Conservation (phyloP, 768 basidiomycete species). For the Hirschioporus abietinus region DNA sequence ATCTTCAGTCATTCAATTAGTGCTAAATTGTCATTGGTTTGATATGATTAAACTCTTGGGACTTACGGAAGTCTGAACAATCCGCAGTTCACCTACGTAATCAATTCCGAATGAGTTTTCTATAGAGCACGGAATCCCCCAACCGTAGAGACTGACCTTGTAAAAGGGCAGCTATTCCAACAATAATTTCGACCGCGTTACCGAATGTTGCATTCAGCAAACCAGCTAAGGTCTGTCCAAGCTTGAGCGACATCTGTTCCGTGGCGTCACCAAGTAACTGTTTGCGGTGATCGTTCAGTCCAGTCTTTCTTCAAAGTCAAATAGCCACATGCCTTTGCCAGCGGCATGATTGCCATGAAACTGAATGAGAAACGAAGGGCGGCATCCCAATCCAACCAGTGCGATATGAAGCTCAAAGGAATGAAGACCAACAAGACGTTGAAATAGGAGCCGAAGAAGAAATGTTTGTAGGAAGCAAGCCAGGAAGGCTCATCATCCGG, state of each 20-base stretch:
- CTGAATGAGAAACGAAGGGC: constrained; percentile 68
- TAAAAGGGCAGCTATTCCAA: constrained; percentile 77
- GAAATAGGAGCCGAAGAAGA: constrained; percentile 61
- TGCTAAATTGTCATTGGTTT: background rate
- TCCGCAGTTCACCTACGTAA: constrained; percentile 63
- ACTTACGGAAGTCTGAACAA: constrained; percentile 86
- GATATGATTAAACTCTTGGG: background rate
- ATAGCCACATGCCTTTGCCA: constrained; percentile 59
- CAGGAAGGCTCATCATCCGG: constrained; percentile 62
- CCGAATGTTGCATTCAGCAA: constrained; percentile 82
- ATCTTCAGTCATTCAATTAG: constrained; percentile 39
- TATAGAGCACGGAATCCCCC: background rate
- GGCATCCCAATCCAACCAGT: constrained; percentile 70
- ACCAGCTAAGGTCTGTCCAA: constrained; percentile 84
- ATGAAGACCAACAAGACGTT: constrained; percentile 78
- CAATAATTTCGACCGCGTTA: constrained; percentile 85
- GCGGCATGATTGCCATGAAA: constrained; percentile 80
- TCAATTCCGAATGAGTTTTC: background rate
- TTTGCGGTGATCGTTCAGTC: constrained; percentile 7
- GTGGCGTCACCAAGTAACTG: constrained; percentile 78
- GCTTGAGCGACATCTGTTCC: constrained; percentile 69
- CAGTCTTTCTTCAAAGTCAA: background rate
- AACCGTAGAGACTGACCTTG: constrained; percentile 46
- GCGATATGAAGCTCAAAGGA: constrained; percentile 63
- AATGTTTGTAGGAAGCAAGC: constrained; percentile 49